These are phyloP conservation scores for Polyporus arcularius DNA, from an alignment of 768 basidiomycete genomes.

Conservation along the genomic window DNA sequence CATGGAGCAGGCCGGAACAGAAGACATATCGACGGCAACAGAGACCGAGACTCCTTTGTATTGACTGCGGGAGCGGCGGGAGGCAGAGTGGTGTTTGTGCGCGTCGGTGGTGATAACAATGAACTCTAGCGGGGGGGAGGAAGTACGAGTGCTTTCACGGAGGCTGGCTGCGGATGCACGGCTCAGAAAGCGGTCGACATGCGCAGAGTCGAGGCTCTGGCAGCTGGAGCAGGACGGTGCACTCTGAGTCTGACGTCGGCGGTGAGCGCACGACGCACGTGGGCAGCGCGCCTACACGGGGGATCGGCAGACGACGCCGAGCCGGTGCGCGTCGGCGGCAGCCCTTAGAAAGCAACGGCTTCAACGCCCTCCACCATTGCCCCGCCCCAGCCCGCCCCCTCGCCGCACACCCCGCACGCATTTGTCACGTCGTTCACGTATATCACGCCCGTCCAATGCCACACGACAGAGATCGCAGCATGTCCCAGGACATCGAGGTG, in stretches of 20 bases:
- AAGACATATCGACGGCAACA: no score
- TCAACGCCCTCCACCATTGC: background rate
- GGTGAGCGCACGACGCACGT: conserved; percentile 3
- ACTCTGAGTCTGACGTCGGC: no score
- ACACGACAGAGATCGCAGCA: conserved; percentile 59
- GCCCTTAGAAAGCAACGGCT: conserved; percentile 20
- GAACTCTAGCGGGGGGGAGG: no score
- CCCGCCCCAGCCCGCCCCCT: background rate
- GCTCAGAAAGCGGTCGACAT: no score
- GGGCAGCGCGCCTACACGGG: conserved; percentile 2
- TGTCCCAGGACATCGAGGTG: conserved; percentile 54
- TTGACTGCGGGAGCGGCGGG: no score
- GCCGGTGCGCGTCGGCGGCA: conserved; percentile 16
- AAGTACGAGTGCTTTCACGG: no score
- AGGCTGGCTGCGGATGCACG: no score
- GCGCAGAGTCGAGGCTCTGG: no score
- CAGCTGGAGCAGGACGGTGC: no score
- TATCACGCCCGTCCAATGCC: conserved; percentile 55
- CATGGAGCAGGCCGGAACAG: background rate
- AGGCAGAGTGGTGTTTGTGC: no score
- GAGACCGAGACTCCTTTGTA: no score
- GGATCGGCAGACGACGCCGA: conserved; percentile 18
- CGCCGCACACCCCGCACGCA: background rate
- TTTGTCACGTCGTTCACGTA: conserved; percentile 38
- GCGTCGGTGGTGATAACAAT: no score